These are phyloP conservation scores for Effrenium voratum DNA, from an alignment of 73 alveolate genomes.

Conservation along the genomic window DNA sequence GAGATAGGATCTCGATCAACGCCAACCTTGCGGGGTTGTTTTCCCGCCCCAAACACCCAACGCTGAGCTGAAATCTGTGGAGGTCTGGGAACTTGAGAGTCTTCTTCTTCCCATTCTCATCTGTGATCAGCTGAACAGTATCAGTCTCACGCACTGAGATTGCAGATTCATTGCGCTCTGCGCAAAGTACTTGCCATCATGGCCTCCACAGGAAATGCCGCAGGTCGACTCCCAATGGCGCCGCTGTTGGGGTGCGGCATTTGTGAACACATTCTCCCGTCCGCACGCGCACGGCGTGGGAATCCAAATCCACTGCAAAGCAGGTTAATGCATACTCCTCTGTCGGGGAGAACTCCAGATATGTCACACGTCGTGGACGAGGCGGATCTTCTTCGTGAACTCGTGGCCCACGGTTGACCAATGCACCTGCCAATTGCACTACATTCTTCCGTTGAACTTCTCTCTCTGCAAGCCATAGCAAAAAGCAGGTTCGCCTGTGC, in stretches of 20 bases:
- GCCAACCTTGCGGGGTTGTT: slow-evolving; percentile 88
- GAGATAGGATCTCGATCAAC: slow-evolving; percentile 80
- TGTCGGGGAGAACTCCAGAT: slow-evolving; percentile 79
- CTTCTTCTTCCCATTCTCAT: slow-evolving; percentile 90
- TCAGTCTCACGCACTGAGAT: slow-evolving; percentile 84
- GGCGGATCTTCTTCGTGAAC: slow-evolving; percentile 74
- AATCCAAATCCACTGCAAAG: slow-evolving; percentile 49
- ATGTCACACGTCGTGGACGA: slow-evolving; percentile 71
- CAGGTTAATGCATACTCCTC: slow-evolving; percentile 90
- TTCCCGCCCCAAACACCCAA: slow-evolving; percentile 82
- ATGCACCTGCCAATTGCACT: slow-evolving; percentile 93
- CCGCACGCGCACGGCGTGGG: slow-evolving; percentile 67
- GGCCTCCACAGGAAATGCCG: slow-evolving; percentile 90
- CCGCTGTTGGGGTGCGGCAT: slow-evolving; percentile 70
- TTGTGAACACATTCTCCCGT: slow-evolving; percentile 90
- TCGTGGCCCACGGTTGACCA: slow-evolving; percentile 50
- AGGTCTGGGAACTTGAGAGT: slow-evolving; percentile 70
- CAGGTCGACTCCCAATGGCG: slow-evolving; percentile 68
- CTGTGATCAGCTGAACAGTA: slow-evolving; percentile 20
- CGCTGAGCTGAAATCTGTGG: slow-evolving; percentile 71
- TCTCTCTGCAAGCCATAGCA: slow-evolving; percentile 81
- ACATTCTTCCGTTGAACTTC: slow-evolving; percentile 66
- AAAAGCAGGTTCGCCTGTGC: slow-evolving; percentile 61
- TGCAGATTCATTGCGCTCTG: slow-evolving; percentile 74
- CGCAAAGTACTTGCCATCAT: slow-evolving; percentile 84